These are phyloP conservation scores for Talaromyces verruculosus DNA, from an alignment of 2,329 filamentous ascomycete genomes.

Conservation along the genomic window DNA sequence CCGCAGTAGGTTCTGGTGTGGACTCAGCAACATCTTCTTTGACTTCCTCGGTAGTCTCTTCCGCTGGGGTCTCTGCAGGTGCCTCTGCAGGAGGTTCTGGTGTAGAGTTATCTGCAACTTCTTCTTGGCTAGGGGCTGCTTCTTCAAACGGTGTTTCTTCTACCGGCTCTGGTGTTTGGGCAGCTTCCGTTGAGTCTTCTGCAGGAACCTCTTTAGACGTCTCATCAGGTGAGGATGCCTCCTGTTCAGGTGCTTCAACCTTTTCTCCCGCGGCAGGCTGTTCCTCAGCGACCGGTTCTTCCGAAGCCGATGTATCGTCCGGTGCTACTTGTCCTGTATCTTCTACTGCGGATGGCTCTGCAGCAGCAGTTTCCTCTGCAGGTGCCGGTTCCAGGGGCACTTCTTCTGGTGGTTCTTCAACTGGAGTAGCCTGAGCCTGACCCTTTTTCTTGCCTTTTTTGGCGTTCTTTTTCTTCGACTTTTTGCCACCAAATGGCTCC, in stretches of 20 bases:
- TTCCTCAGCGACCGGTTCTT: slow-evolving; percentile 23
- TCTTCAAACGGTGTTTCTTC: slow-evolving; percentile 15
- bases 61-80: background rate
- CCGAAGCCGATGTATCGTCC: slow-evolving; percentile 18
- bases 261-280: slow-evolving; percentile 24
- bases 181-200: slow-evolving; percentile 16
- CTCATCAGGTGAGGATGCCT: slow-evolving; percentile 22
- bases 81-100: background rate
- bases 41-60: background rate
- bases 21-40: slow-evolving; percentile 10
- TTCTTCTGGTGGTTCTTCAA: slow-evolving; percentile 21
- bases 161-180: background rate
- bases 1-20: background rate
- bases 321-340: slow-evolving; percentile 23
- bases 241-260: slow-evolving; percentile 23
- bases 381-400: slow-evolving; percentile 22
- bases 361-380: slow-evolving; percentile 9
- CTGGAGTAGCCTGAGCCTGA: background rate
- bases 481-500: background rate
- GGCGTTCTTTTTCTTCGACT: slow-evolving; percentile 18
- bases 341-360: slow-evolving; percentile 25
- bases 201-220: slow-evolving; percentile 22
- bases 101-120: slow-evolving; percentile 3
- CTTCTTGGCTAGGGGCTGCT: background rate
- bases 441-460: slow-evolving; percentile 17